Conservation (phyloP, 1,284 basidiomycete species). For the Uromyces viciae-fabae region DNA sequence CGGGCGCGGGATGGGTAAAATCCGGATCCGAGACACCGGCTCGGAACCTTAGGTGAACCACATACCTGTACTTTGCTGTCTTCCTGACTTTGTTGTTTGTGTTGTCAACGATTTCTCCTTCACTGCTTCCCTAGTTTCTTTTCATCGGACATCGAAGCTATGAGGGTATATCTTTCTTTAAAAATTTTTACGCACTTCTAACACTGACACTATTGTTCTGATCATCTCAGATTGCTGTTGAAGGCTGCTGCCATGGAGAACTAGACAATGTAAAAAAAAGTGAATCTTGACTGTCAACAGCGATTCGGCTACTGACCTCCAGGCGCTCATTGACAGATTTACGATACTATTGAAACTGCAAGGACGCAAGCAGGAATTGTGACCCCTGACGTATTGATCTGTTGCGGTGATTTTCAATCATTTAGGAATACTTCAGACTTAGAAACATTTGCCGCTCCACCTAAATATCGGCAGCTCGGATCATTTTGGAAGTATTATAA, state of each 20-base stretch:
- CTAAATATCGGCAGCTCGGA: slow-evolving; percentile 79
- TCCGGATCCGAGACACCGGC: no score
- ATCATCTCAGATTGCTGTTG: slow-evolving; percentile 71
- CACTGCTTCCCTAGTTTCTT: neutral
- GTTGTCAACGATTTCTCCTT: no score
- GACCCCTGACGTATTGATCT: slow-evolving; percentile 80
- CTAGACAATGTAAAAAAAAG: slow-evolving; percentile 49
- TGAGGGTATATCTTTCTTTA: neutral
- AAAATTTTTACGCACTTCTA: no score
- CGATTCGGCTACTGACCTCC: neutral
- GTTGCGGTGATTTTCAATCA: slow-evolving; percentile 82
- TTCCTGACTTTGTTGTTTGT: no score
- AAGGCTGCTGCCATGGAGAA: slow-evolving; percentile 86
- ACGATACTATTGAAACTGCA: slow-evolving; percentile 67
- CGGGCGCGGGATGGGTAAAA: no score
- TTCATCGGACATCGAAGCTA: neutral
- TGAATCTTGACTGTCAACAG: slow-evolving; percentile 65
- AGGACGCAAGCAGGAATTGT: slow-evolving; percentile 65
- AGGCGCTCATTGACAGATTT: slow-evolving; percentile 60
- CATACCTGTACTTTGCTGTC: no score
- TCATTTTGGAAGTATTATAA: slow-evolving; percentile 82
- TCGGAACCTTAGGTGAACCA: no score
- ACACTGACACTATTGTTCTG: neutral
- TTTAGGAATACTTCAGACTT: slow-evolving; percentile 81
- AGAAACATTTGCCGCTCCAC: slow-evolving; percentile 81